Evolutionary conservation across 352 stramenopile genomes (phyloP), one percentile per base, ranked within the genome.

Genomic region (Saprolegnia diclina): DNA sequence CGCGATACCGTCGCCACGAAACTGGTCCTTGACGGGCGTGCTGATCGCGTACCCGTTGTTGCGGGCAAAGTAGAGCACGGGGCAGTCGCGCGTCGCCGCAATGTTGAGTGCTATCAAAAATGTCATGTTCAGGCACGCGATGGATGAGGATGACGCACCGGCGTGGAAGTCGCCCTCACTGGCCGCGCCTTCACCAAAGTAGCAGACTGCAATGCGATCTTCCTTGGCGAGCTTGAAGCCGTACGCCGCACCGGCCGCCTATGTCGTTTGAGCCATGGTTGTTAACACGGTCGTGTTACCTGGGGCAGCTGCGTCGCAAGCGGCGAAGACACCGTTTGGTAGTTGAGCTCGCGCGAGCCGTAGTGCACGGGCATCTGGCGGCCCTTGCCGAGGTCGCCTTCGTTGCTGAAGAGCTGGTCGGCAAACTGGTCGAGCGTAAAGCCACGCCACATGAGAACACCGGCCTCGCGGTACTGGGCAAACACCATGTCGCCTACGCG

Each of bases 41-140:
- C 87, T 95, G 71, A 99, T 99, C 6, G 97, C 97, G 75, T 98
- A 99, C 9, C 97, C 96, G 77, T 99, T 99, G 81, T 99, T 99
- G 16, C 97, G 83, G 73, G 94, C 98, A 75, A 99, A 93, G 75
- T 99, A 99, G 5, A 99, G 82, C 46, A 99, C 91, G 6, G 97
- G 97, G 18, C 85, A 91, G 40, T 98, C 88, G 50, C 98, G 93
- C 0, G 96, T 99, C 0, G 97, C 83, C 0, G 96, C 95, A 89
- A 99, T 98, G 73, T 99, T 99, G 54, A 99, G 75, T 46, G 77
- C 91, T 72, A 73, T 9, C 1, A 37, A 7, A 52, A n/a, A n/a
- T n/a, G n/a, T n/a, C n/a, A n/a, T n/a, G 5, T n/a, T 19, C 37
- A 45, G 6, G 37, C 29, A 71, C 10, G 0, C 21, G 24, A 4